phyloP scores from a whole-genome alignment of 768 basidiomycete species.

The Gyrodon lividus region DNA sequence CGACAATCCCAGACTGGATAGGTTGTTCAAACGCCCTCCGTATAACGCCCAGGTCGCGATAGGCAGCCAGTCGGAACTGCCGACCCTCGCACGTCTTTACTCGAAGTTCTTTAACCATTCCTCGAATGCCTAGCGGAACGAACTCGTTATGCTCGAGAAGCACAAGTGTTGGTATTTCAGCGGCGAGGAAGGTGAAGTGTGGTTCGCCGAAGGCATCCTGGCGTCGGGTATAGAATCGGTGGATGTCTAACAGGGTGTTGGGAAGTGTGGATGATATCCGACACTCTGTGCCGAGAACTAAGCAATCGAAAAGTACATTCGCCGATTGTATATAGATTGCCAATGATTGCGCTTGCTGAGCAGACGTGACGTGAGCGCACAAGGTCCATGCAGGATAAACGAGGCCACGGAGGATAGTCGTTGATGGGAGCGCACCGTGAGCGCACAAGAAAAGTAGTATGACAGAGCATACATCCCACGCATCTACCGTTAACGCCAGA shows the following conservation, averaged over 20 bases:
- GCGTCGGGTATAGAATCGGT: constrained; percentile 66
- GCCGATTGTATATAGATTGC: constrained; percentile 59
- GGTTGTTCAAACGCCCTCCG: constrained; percentile 67
- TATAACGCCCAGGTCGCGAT: constrained; percentile 70
- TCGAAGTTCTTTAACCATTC: constrained; percentile 51
- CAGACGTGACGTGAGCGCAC: constrained; percentile 41
- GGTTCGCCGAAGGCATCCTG: constrained; percentile 65
- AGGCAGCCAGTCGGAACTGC: constrained; percentile 75
- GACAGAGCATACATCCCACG: constrained; percentile 65
- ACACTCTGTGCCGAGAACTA: constrained; percentile 57
- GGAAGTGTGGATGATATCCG: constrained; percentile 39
- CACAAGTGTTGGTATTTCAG: constrained; percentile 67
- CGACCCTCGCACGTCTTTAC: constrained; percentile 56
- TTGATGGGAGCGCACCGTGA: constrained; percentile 66
- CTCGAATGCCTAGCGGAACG: constrained; percentile 50
- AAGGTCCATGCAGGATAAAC: constrained; percentile 78
- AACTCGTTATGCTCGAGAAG: constrained; percentile 62
- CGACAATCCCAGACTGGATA: constrained; percentile 46
- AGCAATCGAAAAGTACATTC: constrained; percentile 57
- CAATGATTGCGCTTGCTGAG: constrained; percentile 40
- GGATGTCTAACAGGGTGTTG: constrained; percentile 59
- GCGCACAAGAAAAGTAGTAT: constrained; percentile 65
- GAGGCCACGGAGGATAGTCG: constrained; percentile 69
- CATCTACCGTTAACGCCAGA: constrained; percentile 52
- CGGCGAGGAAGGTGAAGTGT: constrained; percentile 62